Conservation (phyloP, 192 early-diverging fungal species). For the Linnemannia exigua region DNA sequence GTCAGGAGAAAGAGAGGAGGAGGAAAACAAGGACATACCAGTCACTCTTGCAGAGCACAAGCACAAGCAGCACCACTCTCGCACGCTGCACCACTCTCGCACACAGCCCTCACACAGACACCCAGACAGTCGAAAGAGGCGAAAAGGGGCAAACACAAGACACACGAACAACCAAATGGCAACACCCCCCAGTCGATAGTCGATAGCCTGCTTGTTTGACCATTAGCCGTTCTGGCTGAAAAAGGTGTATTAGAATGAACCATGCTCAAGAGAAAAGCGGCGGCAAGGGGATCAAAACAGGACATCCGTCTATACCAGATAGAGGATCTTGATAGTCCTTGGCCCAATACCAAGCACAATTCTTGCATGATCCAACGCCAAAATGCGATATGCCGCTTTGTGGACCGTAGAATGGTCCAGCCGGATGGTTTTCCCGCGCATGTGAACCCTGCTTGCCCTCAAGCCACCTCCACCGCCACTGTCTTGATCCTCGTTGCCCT, state of each 20-base stretch:
- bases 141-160: background rate
- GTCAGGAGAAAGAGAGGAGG: background rate
- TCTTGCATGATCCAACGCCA: slow-evolving; percentile 49
- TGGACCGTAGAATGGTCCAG: slow-evolving; percentile 19
- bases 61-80: too few species aligned
- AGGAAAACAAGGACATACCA: background rate
- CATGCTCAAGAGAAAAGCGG: background rate
- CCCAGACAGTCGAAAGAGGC: background rate
- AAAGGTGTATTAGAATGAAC: background rate
- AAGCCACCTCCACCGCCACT: background rate
- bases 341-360: slow-evolving; percentile 44
- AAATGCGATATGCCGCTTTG: slow-evolving; percentile 29
- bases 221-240: background rate
- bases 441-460: background rate
- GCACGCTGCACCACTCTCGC: background rate
- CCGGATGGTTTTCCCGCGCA: slow-evolving; percentile 15
- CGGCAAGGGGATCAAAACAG: slow-evolving; percentile 3
- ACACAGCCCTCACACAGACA: background rate
- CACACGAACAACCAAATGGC: background rate
- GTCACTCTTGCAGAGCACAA: too few species aligned
- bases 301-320: slow-evolving; percentile 18
- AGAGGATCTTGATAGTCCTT: slow-evolving; percentile 33
- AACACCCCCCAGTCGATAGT: background rate
- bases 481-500: background rate
- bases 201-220: background rate